These are phyloP conservation scores for Hypoxylon rickii DNA, from an alignment of 495 filamentous ascomycete species.

Conservation along the genomic window DNA sequence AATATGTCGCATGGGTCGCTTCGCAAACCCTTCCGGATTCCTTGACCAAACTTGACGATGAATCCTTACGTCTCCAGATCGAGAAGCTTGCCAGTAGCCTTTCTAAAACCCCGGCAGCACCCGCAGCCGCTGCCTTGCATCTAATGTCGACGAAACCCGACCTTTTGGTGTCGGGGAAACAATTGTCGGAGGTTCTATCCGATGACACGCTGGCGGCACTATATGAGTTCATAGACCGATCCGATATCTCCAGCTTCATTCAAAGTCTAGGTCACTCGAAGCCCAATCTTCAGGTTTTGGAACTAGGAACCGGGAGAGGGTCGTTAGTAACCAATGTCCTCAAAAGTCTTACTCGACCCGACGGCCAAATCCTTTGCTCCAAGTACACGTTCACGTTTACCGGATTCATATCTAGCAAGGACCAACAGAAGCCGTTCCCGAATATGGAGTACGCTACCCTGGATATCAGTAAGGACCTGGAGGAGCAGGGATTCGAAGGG, in stretches of 20 bases:
- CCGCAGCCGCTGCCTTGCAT: slow-evolving; percentile 8
- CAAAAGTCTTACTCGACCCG: slow-evolving; percentile 13
- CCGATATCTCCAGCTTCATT: slow-evolving; percentile 24
- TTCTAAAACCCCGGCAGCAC: slow-evolving; percentile 19
- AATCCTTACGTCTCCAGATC: slow-evolving; percentile 8
- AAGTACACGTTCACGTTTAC: slow-evolving; percentile 24
- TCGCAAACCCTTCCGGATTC: slow-evolving; percentile 10
- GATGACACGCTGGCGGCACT: slow-evolving; percentile 35
- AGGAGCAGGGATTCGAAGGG: slow-evolving; percentile 38
- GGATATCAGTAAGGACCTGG: slow-evolving; percentile 38
- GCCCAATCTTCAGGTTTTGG: slow-evolving; percentile 39
- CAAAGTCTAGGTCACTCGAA: slow-evolving; percentile 27
- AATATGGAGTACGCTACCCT: slow-evolving; percentile 37
- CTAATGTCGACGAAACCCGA: slow-evolving; percentile 29
- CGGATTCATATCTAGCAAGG: slow-evolving; percentile 14
- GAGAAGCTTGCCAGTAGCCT: slow-evolving; percentile 13
- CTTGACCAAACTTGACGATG: neutral
- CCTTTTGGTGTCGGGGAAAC: slow-evolving; percentile 33
- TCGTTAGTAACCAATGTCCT: slow-evolving; percentile 23
- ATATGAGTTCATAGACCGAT: slow-evolving; percentile 29
- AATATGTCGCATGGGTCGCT: slow-evolving; percentile 27
- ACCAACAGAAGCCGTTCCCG: slow-evolving; percentile 16
- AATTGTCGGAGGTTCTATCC: slow-evolving; percentile 32
- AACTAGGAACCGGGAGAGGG: slow-evolving; percentile 48
- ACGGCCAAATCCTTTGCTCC: slow-evolving; percentile 23